Percentiles rank a stretch among this genome's conserved stretches.
Evolutionary conservation across 2,329 filamentous ascomycete species (phyloP).

Genomic region (Cryoendolithus antarcticus): DNA sequence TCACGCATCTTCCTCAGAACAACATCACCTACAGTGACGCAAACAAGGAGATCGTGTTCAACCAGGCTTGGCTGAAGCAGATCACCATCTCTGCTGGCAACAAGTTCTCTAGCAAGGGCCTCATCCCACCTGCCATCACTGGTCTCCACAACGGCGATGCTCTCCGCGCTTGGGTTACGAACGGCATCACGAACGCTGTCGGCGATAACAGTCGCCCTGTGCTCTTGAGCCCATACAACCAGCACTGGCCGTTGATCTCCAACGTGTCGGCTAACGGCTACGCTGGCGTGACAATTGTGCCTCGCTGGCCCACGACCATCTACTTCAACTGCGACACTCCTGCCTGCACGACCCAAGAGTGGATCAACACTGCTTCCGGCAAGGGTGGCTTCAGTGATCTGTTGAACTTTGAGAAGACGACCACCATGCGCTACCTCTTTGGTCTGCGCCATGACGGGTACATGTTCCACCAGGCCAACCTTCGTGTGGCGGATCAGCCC

Average conservation of each 20-base stretch:
- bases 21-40: constrained; percentile 49
- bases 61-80: constrained; percentile 46
- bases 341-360: constrained; percentile 46
- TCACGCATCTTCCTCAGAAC: constrained; percentile 46
- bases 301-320: constrained; percentile 49
- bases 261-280: constrained; percentile 41
- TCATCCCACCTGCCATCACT: constrained; percentile 50
- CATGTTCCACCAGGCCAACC: constrained; percentile 55
- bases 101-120: constrained; percentile 40
- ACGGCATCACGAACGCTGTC: constrained; percentile 45
- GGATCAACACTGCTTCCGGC: constrained; percentile 47
- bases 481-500: constrained; percentile 37
- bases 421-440: constrained; percentile 45
- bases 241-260: constrained; percentile 44
- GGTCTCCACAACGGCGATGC: constrained; percentile 52
- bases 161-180: constrained; percentile 45
- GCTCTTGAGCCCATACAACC: constrained; percentile 39
- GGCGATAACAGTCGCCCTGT: constrained; percentile 49
- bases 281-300: constrained; percentile 43
- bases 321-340: constrained; percentile 53
- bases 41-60: constrained; percentile 47
- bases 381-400: constrained; percentile 41
- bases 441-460: constrained; percentile 43
- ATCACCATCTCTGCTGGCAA: constrained; percentile 35
- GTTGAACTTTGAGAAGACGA: constrained; percentile 37